Base-by-base conservation (phyloP, 164 flowering plant genomes). In the Berberis vulgaris region DNA sequence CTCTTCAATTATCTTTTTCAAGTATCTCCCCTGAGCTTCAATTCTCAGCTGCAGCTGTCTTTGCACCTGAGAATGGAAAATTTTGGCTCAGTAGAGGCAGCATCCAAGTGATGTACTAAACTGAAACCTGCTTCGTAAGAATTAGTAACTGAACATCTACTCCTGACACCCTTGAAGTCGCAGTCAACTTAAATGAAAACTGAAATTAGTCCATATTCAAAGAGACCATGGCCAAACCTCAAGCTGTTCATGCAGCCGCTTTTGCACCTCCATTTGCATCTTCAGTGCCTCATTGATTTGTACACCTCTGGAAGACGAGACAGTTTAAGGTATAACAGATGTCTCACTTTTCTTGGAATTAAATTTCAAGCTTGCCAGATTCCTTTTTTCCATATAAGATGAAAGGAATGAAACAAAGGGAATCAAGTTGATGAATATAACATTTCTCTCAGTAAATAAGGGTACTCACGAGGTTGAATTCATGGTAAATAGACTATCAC, bases 211-310 rank as follows among this genome's bases (percentile, higher is more conserved):
- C 40, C 49, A 4, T 43, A 43, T 59, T 41, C 7, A 3, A 44
- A 57, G 9, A 58, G 56, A 64, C 43, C 50, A 50, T 13, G 41
- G 26, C n/a, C 72, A 68, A 57, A 81, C 89, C 89, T 84, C 89
- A 59, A 84, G 83, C 76, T 84, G 89, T 73, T 84, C 89, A 57
- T 82, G 85, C 11, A 84, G 86, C 59, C 89, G 84, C 73, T 82
- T 84, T 68, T 84, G 89, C 69, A 84, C 86, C 71, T 84, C 86
- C 86, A 84, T 84, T 69, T 84, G 89, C 83, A 84, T 74, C 78
- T 77, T 78, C 56, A 84, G 65, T 11, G 86, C 83, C 59, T 84
- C 89, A 49, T 78, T 79, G 54, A 84, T 82, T 74, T 84, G 89
- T 54, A 77, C 53, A 12, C 86, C 86, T 62, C 89, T 82, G 81